Percentiles rank a stretch among this genome's conserved stretches.
Evolutionary conservation across 768 basidiomycete species (phyloP).

Genomic region (Phylloporus sp.): DNA sequence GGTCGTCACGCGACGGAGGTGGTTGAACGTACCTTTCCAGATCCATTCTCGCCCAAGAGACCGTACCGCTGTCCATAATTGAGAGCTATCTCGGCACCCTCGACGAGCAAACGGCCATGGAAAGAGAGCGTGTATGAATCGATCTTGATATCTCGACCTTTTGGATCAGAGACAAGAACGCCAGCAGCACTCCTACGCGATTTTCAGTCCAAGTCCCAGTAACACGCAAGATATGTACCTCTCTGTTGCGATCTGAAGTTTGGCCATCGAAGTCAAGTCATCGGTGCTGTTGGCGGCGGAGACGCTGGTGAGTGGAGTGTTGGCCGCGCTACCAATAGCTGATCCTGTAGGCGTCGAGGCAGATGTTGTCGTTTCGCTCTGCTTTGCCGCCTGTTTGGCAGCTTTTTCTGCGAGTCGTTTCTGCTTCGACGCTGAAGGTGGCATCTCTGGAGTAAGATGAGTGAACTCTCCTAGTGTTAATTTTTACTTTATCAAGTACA

Average conservation of each 20-base stretch:
- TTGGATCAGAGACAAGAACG: conserved; percentile 87
- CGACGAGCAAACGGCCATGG: conserved; percentile 84
- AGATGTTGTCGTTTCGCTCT: conserved; percentile 40
- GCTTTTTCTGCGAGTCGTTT: conserved; percentile 95
- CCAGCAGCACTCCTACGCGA: conserved; percentile 75
- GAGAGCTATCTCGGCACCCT: conserved; percentile 61
- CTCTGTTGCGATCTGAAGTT: conserved; percentile 84
- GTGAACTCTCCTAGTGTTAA: conserved; percentile 12
- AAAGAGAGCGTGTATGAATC: conserved; percentile 94
- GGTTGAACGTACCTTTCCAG: conserved; percentile 76
- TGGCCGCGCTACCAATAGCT: conserved; percentile 52
- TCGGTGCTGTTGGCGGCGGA: conserved; percentile 79
- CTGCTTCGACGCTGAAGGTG: conserved; percentile 81
- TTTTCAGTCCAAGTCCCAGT: conserved; percentile 3
- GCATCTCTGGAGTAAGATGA: conserved; percentile 40
- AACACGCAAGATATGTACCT: conserved; percentile 43
- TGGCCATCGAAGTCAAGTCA: conserved; percentile 81
- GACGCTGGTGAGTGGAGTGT: conserved; percentile 79
- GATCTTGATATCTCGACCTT: conserved; percentile 96
- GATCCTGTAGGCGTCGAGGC: conserved; percentile 64
- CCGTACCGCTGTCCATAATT: conserved; percentile 94
- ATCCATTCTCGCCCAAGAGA: conserved; percentile 94
- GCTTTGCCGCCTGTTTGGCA: conserved; percentile 67
- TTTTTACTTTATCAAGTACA: conserved; percentile 17
- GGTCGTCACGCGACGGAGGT: conserved; percentile 1